A percentile compares a stretch with the other conserved stretches of the same genome.
phyloP scores from a whole-genome alignment of 176 grass and related monocot species.

The Areca catechu region DNA sequence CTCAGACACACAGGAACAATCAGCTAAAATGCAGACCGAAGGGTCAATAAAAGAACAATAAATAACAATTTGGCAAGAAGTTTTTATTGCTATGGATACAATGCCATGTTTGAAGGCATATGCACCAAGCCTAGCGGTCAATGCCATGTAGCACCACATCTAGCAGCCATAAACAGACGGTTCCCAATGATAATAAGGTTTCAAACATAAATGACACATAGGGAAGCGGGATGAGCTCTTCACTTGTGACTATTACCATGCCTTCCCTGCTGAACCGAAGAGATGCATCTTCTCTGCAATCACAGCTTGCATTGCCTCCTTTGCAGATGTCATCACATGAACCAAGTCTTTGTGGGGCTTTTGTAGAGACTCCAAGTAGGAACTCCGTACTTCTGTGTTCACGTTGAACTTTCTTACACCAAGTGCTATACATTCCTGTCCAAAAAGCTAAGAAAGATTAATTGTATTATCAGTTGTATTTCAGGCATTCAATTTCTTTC shows the following conservation, averaged over 20 bases:
- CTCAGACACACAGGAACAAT: too few species aligned
- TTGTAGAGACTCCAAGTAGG: constrained; percentile 69
- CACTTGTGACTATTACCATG: constrained; percentile 8
- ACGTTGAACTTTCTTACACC: constrained; percentile 97
- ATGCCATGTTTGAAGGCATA: too few species aligned
- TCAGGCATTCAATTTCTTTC: constrained; percentile 4
- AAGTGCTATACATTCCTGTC: constrained; percentile 79
- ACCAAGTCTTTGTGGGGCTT: constrained; percentile 71
- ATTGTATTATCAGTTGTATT: constrained; percentile 3
- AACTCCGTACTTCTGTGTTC: constrained; percentile 81
- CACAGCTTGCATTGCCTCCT: constrained; percentile 85
- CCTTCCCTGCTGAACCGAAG: constrained; percentile 84
- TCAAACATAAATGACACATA: neutral
- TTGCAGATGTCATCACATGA: constrained; percentile 62
- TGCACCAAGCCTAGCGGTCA: too few species aligned
- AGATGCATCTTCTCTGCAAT: constrained; percentile 71
- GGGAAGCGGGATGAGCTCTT: neutral
- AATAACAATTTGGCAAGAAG: too few species aligned
- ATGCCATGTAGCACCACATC: too few species aligned
- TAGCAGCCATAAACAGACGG: too few species aligned
- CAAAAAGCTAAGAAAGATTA: neutral
- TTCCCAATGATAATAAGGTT: too few species aligned
- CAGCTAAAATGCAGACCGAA: too few species aligned
- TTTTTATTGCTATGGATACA: too few species aligned
- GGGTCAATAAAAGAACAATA: too few species aligned